These are phyloP conservation scores for Nematodospora anomalae DNA, from an alignment of 1,139 yeast genomes.

Conservation along the genomic window DNA sequence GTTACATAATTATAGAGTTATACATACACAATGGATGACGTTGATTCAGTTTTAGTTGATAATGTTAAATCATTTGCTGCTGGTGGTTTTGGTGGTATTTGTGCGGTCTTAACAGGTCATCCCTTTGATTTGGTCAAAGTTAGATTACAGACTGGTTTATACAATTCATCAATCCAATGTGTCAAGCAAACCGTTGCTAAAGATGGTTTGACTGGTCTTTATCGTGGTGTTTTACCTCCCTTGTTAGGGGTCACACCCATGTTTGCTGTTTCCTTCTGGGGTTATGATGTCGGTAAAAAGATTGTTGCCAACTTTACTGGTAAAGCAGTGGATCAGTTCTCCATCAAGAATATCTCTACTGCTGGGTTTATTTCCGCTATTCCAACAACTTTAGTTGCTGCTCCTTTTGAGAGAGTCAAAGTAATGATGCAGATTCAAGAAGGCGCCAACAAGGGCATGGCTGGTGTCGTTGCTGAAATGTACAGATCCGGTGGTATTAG, in stretches of 20 bases:
- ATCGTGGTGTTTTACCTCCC: constrained; percentile 88
- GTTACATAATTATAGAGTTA: constrained; percentile 1
- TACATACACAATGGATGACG: constrained; percentile 40
- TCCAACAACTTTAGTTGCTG: constrained; percentile 93
- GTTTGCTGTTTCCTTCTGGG: constrained; percentile 99
- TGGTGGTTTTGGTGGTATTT: constrained; percentile 70
- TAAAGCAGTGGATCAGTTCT: constrained; percentile 42
- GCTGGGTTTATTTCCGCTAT: constrained; percentile 97
- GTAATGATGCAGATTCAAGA: constrained; percentile 85
- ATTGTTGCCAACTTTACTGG: constrained; percentile 54
- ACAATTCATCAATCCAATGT: constrained; percentile 62
- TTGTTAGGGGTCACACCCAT: constrained; percentile 94
- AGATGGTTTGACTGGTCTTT: constrained; percentile 78
- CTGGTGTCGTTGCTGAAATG: constrained; percentile 66
- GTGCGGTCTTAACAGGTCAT: constrained; percentile 74
- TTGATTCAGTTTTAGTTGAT: constrained; percentile 48
- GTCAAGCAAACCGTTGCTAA: constrained; percentile 64
- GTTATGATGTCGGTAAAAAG: constrained; percentile 89
- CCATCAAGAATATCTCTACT: constrained; percentile 72
- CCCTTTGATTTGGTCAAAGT: constrained; percentile 95
- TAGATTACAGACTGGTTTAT: constrained; percentile 77
- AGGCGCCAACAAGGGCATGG: constrained; percentile 53
- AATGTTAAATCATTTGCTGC: constrained; percentile 79
- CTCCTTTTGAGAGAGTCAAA: constrained; percentile 95
- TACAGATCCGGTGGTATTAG: constrained; percentile 79